A percentile compares a stretch with the other conserved stretches of the same genome.
Evolutionary conservation across 768 basidiomycete genomes (phyloP).

Genomic region (Mycena venus): DNA sequence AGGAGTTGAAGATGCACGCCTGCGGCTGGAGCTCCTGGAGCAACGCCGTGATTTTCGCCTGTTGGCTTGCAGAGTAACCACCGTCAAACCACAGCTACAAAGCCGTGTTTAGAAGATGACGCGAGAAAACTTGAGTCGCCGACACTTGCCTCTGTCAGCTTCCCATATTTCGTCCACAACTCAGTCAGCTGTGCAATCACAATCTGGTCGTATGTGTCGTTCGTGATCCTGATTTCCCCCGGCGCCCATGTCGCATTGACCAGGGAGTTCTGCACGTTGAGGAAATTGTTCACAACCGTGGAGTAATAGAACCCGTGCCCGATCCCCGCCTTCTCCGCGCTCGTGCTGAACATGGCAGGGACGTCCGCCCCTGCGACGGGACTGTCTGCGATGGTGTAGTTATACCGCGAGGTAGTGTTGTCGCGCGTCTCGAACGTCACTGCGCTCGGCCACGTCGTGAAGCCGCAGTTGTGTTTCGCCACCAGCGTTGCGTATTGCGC

Average conservation of each 20-base stretch:
- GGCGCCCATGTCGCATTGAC: conserved; percentile 27
- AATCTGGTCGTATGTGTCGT: conserved; percentile 27
- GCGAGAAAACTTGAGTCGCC: background rate
- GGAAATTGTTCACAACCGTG: conserved; percentile 23
- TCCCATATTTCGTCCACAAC: conserved; percentile 22
- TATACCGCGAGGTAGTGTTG: conserved; percentile 22
- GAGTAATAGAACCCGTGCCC: conserved; percentile 28
- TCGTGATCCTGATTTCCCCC: conserved; percentile 25
- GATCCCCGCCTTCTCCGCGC: conserved; percentile 25
- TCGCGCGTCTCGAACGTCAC: conserved; percentile 23
- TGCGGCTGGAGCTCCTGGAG: conserved; percentile 25
- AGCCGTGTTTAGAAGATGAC: background rate
- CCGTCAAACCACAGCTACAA: conserved; percentile 26
- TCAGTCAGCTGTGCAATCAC: conserved; percentile 25
- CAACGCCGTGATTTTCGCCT: conserved; percentile 20
- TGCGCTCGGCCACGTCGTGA: conserved; percentile 23
- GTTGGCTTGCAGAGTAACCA: conserved; percentile 23
- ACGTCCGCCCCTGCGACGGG: conserved; percentile 17
- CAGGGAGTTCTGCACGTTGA: conserved; percentile 27
- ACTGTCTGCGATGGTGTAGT: conserved; percentile 25
- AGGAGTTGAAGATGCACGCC: conserved; percentile 27
- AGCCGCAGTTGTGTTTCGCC: conserved; percentile 26
- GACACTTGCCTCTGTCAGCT: conserved; percentile 18
- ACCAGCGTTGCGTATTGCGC: conserved; percentile 23
- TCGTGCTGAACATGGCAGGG: conserved; percentile 20